Evolutionary conservation across 1,284 basidiomycete genomes (phyloP), one percentile per base, ranked within the genome.

Genomic region (Caloboletus firmus): DNA sequence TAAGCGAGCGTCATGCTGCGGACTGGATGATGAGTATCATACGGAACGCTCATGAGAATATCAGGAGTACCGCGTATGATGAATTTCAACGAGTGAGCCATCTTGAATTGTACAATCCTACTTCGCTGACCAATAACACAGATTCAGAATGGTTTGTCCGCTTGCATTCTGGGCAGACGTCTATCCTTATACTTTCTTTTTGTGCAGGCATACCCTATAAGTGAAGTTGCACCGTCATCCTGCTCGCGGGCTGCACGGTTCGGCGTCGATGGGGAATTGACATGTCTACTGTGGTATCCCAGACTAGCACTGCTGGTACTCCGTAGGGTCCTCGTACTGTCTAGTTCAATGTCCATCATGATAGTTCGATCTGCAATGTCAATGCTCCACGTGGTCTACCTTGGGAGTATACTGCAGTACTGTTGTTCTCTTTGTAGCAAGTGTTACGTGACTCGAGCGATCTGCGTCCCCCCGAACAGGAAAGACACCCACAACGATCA

Each of bases 31-130:
- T 92, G 79, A 79, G 84, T 24, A 80, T 94, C 35, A 88, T 98
- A 56, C 83, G 84, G 60, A 96, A 99, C 67, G 97, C 97, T 3
- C 90, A 95, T 64, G 94, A 98, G 74, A 99, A 99, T 69, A 81
- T 92, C 54, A 80, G 95, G 61, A 95, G 89, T 61, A 91, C 89
- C 28, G 87, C 91, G 0, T 98, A 98, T 68, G 96, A 98, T 66
- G 92, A 94, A 65, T 97, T 93, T 74, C 91, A 93, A 70, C 74
- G 89, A 70, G 89, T 89, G 56, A 69, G 87, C 72, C 8, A 15
- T 55, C 34, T 40, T 51, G 32, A 36, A 51, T 22, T 18, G 24
- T 50, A 24, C 20, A 35, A 30, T 26, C 4, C 35, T 39, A n/a
- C 57, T 18, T n/a, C 22, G 11, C 55, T 71, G 37, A 71, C 44